These are phyloP conservation scores for Penicillium sumatraense DNA, from an alignment of 2,329 filamentous ascomycete genomes.

Conservation along the genomic window DNA sequence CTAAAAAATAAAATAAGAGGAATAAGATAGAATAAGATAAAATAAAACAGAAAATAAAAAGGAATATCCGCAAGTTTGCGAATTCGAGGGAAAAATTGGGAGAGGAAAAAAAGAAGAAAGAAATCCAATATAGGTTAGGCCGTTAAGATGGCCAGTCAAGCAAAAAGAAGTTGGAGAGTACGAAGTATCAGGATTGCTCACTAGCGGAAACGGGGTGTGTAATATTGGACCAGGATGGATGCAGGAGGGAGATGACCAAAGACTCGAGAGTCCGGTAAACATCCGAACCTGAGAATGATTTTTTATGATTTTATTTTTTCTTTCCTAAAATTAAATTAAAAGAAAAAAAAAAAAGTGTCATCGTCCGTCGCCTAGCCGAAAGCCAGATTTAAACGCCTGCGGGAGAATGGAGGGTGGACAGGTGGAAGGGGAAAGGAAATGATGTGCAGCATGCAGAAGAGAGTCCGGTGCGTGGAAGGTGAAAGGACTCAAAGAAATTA, in stretches of 20 bases:
- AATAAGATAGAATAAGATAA: slow-evolving; percentile 16
- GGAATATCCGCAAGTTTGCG: slow-evolving; percentile 10
- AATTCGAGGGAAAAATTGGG: slow-evolving; percentile 6
- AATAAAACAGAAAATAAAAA: slow-evolving; percentile 21
- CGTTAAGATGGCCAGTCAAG: slow-evolving; percentile 17
- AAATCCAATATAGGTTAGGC: slow-evolving; percentile 16
- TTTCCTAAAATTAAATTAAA: slow-evolving; percentile 18
- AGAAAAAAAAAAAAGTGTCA: slow-evolving; percentile 15
- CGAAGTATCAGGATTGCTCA: slow-evolving; percentile 39
- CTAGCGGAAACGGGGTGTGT: slow-evolving; percentile 44
- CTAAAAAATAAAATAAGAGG: neutral
- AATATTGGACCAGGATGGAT: slow-evolving; percentile 44
- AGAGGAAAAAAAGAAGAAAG: slow-evolving; percentile 8
- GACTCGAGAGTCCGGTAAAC: slow-evolving; percentile 29
- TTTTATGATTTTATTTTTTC: neutral
- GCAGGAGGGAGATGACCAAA: slow-evolving; percentile 38
- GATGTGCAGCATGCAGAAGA: slow-evolving; percentile 34
- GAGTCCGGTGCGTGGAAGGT: slow-evolving; percentile 24
- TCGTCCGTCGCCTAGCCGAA: slow-evolving; percentile 17
- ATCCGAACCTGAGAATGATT: slow-evolving; percentile 23
- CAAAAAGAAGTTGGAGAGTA: slow-evolving; percentile 27
- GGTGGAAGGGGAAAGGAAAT: slow-evolving; percentile 18
- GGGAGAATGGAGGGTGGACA: neutral
- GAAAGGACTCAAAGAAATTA: slow-evolving; percentile 8
- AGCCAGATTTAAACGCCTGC: slow-evolving; percentile 21